Percentiles rank a stretch among this genome's conserved stretches.
Evolutionary conservation across 352 stramenopile genomes (phyloP).

Genomic region (Globisporangium nagaii): DNA sequence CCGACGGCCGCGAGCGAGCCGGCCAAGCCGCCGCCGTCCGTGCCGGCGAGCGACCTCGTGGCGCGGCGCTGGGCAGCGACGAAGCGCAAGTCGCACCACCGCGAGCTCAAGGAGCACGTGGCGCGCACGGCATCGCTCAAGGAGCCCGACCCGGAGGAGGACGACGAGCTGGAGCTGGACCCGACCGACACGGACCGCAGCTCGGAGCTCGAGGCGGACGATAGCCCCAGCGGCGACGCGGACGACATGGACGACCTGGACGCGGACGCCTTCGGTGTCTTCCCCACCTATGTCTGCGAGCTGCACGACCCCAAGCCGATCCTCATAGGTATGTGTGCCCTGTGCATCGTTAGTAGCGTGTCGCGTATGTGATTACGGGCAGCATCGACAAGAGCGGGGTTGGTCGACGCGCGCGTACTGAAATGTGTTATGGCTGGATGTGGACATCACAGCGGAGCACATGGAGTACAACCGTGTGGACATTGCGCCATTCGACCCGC

Average conservation of each 20-base stretch:
- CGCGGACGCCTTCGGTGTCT: slow-evolving; percentile 23
- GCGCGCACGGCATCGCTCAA: slow-evolving; percentile 23
- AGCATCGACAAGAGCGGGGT: no score
- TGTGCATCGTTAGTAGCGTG: background rate
- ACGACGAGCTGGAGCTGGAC: slow-evolving; percentile 18
- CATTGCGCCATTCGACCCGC: slow-evolving; percentile 33
- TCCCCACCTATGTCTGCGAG: slow-evolving; percentile 71
- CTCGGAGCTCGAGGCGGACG: slow-evolving; percentile 23
- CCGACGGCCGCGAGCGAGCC: slow-evolving; percentile 25
- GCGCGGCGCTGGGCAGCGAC: slow-evolving; percentile 37
- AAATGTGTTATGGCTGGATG: slow-evolving; percentile 3
- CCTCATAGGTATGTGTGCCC: slow-evolving; percentile 36
- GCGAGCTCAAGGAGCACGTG: slow-evolving; percentile 8
- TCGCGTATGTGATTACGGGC: background rate
- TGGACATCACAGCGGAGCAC: slow-evolving; percentile 41
- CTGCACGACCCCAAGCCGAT: slow-evolving; percentile 72
- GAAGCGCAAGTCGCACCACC: slow-evolving; percentile 20
- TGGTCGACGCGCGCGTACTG: slow-evolving; percentile 6
- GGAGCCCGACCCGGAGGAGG: slow-evolving; percentile 29
- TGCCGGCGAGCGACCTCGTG: slow-evolving; percentile 28
- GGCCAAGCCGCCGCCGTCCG: slow-evolving; percentile 10
- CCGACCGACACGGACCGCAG: slow-evolving; percentile 26
- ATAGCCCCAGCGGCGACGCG: slow-evolving; percentile 13
- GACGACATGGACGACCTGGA: slow-evolving; percentile 22
- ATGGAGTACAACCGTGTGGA: slow-evolving; percentile 54